A percentile compares a stretch with the other conserved stretches of the same genome.
Evolutionary conservation across 164 flowering plant genomes (phyloP).

Genomic region (Magnolia sinica): DNA sequence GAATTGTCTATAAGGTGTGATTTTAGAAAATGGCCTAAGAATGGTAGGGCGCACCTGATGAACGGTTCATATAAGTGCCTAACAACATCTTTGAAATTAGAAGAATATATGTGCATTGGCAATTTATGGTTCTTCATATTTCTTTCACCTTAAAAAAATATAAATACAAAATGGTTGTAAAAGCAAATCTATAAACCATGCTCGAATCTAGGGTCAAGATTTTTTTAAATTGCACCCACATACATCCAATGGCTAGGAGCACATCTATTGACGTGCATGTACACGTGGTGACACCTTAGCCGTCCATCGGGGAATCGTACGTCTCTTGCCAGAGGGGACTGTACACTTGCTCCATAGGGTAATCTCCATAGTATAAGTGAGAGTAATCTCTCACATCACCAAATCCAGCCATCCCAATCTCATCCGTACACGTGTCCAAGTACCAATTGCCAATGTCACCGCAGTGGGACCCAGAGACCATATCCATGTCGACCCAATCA

Average conservation of each 20-base stretch:
- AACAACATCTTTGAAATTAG: too few species aligned
- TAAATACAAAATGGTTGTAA: too few species aligned
- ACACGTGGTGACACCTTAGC: not conserved
- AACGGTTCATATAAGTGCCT: too few species aligned
- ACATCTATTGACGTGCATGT: not conserved
- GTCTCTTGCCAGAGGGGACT: constrained; percentile 37
- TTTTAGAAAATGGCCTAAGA: too few species aligned
- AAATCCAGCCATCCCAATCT: constrained; percentile 17
- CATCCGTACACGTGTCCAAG: constrained; percentile 25
- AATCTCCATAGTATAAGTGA: constrained; percentile 15
- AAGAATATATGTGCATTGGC: too few species aligned
- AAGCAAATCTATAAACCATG: too few species aligned
- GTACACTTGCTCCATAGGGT: constrained; percentile 22
- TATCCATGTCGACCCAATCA: constrained; percentile 35
- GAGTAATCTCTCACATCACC: constrained; percentile 21
- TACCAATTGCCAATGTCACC: constrained; percentile 31
- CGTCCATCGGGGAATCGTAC: constrained; percentile 3
- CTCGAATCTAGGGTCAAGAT: too few species aligned
- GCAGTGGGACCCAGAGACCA: constrained; percentile 19
- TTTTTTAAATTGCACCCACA: not conserved
- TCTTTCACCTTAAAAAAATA: too few species aligned
- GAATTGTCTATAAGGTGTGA: too few species aligned
- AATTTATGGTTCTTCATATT: too few species aligned
- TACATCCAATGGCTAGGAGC: not conserved
- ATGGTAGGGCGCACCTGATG: too few species aligned